phyloP scores from a whole-genome alignment of 176 grass and related monocot genomes.

The Raddia guianensis region DNA sequence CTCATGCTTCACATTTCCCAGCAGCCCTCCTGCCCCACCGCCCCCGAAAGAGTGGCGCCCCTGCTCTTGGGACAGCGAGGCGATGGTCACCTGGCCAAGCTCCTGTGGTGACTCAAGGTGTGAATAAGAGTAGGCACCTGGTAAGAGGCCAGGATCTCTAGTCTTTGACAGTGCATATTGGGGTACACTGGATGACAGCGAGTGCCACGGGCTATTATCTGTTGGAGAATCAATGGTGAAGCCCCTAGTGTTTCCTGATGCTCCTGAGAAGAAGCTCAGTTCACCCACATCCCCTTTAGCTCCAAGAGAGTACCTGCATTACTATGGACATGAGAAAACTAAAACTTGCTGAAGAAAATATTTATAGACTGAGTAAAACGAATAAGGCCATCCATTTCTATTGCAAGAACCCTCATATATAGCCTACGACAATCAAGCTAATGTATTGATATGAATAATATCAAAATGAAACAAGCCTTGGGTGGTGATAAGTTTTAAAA shows the following conservation, averaged over 20 bases:
- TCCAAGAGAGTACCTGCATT: constrained; percentile 66
- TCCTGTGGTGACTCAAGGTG: constrained; percentile 63
- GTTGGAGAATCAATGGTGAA: constrained; percentile 56
- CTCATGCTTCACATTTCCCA: constrained; percentile 68
- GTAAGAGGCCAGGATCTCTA: constrained; percentile 50
- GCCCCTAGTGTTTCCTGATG: constrained; percentile 62
- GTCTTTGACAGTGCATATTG: constrained; percentile 54
- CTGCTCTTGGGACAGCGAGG: constrained; percentile 68
- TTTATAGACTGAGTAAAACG: neutral
- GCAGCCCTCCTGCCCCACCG: constrained; percentile 40
- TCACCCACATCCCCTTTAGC: constrained; percentile 63
- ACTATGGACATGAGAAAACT: neutral
- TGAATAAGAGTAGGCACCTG: constrained; percentile 56
- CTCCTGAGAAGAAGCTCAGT: constrained; percentile 78
- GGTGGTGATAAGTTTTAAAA: neutral
- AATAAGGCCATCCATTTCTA: neutral
- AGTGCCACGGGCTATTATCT: constrained; percentile 66
- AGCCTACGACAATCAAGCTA: neutral
- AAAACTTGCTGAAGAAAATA: neutral
- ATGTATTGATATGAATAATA: neutral
- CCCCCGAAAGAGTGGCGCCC: constrained; percentile 53
- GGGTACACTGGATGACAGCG: constrained; percentile 45
- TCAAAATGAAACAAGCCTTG: neutral
- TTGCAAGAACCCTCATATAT: neutral
- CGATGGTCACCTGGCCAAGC: constrained; percentile 77